A percentile compares a stretch with the other conserved stretches of the same genome.
Evolutionary conservation across 768 basidiomycete genomes (phyloP).

Genomic region (Naganishia friedmannii): DNA sequence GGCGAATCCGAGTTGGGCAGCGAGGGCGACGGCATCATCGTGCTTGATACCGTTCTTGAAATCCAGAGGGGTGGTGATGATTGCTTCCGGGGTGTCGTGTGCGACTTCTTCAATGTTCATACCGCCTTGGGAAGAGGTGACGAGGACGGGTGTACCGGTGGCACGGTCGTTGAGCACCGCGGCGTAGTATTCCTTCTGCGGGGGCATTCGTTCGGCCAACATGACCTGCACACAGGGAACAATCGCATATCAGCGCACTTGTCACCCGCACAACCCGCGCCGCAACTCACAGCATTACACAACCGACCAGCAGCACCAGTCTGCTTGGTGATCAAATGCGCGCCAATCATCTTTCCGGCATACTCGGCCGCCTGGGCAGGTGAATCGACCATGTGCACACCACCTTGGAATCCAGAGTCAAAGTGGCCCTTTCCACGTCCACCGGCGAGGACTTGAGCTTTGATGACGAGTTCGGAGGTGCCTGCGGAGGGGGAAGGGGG

Average conservation of each 20-base stretch:
- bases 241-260: background rate
- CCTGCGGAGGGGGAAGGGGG: constrained; percentile 55
- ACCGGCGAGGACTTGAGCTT: constrained; percentile 97
- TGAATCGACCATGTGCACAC: constrained; percentile 87
- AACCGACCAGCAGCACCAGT: constrained; percentile 86
- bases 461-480: constrained; percentile 80
- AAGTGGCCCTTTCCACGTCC: constrained; percentile 98
- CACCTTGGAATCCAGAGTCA: constrained; percentile 85
- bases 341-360: constrained; percentile 88
- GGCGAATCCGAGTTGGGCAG: constrained; percentile 87
- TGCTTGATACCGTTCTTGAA: constrained; percentile 76
- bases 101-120: constrained; percentile 99
- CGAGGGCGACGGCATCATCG: constrained; percentile 68
- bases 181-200: constrained; percentile 95
- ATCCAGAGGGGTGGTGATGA: constrained; percentile 90
- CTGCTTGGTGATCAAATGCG: constrained; percentile 96
- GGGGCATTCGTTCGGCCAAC: constrained; percentile 91
- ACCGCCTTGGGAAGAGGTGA: constrained; percentile 89
- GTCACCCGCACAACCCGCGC: background rate
- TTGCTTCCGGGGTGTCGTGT: constrained; percentile 86
- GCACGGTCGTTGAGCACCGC: constrained; percentile 94
- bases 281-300: constrained; percentile 79
- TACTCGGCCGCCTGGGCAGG: constrained; percentile 83
- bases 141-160: constrained; percentile 82
- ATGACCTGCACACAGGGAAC: constrained; percentile 65